phyloP scores from a whole-genome alignment of 768 basidiomycete species.

The Tubosaeta sp. region DNA sequence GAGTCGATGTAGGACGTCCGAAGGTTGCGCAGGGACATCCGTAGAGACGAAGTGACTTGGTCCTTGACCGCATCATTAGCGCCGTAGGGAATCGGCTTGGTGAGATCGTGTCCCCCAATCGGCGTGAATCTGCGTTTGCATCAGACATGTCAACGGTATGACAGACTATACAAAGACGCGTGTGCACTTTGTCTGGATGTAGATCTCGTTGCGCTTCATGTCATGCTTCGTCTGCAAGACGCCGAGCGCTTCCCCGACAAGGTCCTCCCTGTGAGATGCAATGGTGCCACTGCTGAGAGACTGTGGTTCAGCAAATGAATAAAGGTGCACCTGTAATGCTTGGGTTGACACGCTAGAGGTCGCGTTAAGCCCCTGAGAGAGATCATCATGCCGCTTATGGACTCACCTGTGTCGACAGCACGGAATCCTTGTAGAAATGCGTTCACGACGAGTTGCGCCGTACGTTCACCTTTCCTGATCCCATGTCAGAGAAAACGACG shows the following conservation, averaged over 20 bases:
- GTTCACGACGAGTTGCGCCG: conserved; percentile 59
- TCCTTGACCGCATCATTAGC: conserved; percentile 44
- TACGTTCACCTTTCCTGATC: conserved; percentile 72
- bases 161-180: not conserved
- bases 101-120: conserved; percentile 64
- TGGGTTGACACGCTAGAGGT: conserved; percentile 57
- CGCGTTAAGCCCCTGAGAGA: conserved; percentile 13
- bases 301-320: not conserved
- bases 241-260: conserved; percentile 71
- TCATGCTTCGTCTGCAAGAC: conserved; percentile 52
- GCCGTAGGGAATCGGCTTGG: conserved; percentile 72
- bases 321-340: conserved; percentile 59
- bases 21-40: conserved; percentile 62
- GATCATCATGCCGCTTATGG: conserved; percentile 3
- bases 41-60: conserved; percentile 62
- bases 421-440: conserved; percentile 76
- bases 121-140: conserved; percentile 58
- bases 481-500: not conserved
- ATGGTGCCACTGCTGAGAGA: not conserved
- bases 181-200: conserved; percentile 74
- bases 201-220: conserved; percentile 65
- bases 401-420: conserved; percentile 77
- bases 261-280: conserved; percentile 55
- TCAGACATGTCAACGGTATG: not conserved
- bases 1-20: conserved; percentile 72